Conservation (phyloP, 2,329 filamentous ascomycete species). For the Pseudogymnoascus sp. region DNA sequence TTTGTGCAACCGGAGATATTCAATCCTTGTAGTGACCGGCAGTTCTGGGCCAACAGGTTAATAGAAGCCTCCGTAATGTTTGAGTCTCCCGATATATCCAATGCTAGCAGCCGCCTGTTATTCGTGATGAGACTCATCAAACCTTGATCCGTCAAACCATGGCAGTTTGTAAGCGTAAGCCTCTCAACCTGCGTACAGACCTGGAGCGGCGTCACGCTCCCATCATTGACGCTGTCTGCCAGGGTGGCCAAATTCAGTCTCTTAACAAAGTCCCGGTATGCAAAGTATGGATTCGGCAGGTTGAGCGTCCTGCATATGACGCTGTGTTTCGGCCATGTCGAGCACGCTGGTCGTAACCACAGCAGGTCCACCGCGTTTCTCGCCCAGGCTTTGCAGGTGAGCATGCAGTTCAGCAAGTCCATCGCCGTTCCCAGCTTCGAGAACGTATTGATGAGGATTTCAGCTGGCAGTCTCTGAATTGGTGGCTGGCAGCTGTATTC, state of each 20-base stretch:
- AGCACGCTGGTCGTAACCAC: conserved; percentile 91
- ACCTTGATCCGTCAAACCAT: conserved; percentile 73
- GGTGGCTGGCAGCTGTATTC: conserved; percentile 62
- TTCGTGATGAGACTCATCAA: conserved; percentile 71
- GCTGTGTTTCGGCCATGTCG: conserved; percentile 72
- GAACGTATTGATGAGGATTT: conserved; percentile 91
- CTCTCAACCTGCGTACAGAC: conserved; percentile 88
- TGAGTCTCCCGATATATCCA: conserved; percentile 79
- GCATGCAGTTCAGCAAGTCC: conserved; percentile 81
- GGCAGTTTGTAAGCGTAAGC: conserved; percentile 85
- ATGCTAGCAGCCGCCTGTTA: conserved; percentile 72
- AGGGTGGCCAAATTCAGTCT: conserved; percentile 82
- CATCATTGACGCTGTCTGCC: conserved; percentile 70
- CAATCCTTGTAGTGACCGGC: conserved; percentile 76
- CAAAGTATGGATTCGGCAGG: conserved; percentile 68
- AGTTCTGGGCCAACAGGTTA: conserved; percentile 69
- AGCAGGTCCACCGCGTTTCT: conserved; percentile 85
- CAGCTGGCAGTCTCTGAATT: conserved; percentile 78
- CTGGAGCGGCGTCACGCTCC: conserved; percentile 72
- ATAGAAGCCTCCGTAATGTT: conserved; percentile 78
- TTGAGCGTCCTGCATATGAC: conserved; percentile 74
- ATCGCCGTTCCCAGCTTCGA: conserved; percentile 66
- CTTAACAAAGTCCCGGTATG: conserved; percentile 84
- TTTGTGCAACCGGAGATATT: conserved; percentile 83
- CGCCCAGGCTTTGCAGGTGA: conserved; percentile 91